Percentiles rank a stretch among this genome's conserved stretches.
phyloP scores from a whole-genome alignment of 441 rosid genomes.

The Jatropha podagrica region DNA sequence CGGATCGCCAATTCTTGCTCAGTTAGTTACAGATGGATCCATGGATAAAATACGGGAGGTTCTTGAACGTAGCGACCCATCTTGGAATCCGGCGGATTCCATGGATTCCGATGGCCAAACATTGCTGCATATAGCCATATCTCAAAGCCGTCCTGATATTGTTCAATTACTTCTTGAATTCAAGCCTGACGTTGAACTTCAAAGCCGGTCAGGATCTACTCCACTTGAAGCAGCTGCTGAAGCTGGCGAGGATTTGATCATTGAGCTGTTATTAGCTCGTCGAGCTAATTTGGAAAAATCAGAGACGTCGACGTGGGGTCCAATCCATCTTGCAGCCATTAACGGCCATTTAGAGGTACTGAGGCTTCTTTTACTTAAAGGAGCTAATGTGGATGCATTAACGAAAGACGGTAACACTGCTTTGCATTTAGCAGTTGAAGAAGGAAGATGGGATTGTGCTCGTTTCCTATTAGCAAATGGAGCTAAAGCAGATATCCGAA shows the following conservation, averaged over 20 bases:
- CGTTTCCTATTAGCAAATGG: conserved; percentile 47
- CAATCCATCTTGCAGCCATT: conserved; percentile 48
- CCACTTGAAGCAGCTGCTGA: conserved; percentile 52
- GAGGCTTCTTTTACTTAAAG: conserved; percentile 52
- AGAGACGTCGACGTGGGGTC: conserved; percentile 42
- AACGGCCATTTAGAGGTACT: conserved; percentile 48
- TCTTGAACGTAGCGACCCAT: conserved; percentile 51
- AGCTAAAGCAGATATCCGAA: conserved; percentile 31
- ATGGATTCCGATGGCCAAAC: conserved; percentile 42
- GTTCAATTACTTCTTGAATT: conserved; percentile 63
- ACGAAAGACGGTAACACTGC: conserved; percentile 56
- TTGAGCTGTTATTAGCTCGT: conserved; percentile 53
- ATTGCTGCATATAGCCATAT: conserved; percentile 54
- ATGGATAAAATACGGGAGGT: conserved; percentile 61
- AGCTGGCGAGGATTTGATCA: conserved; percentile 50
- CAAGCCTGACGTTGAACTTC: conserved; percentile 43
- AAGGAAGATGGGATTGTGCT: conserved; percentile 43
- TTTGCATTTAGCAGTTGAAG: conserved; percentile 50
- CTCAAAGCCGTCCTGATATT: conserved; percentile 55
- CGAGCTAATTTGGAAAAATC: conserved; percentile 47
- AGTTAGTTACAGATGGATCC: conserved; percentile 39
- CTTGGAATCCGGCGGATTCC: conserved; percentile 46
- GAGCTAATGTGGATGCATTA: conserved; percentile 43
- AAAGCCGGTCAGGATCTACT: conserved; percentile 36
- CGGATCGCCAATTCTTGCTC: conserved; percentile 51